Base-by-base conservation (phyloP, 371 early-diverging fungal species). In the Rhizopus arrhizus region DNA sequence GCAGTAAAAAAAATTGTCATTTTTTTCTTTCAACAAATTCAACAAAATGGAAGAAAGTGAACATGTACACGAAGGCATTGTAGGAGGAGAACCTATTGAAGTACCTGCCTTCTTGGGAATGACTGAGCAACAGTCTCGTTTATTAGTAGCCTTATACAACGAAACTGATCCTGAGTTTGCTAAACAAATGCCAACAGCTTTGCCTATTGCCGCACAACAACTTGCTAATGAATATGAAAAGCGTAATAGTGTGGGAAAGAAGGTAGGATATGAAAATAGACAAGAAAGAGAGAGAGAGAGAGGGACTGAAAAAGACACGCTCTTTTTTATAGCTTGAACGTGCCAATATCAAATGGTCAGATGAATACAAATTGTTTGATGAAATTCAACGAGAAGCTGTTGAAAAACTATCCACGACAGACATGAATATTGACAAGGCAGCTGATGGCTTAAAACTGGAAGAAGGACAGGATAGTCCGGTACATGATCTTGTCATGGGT, bases 91-190 rank as follows among this genome's bases (percentile, higher is more conserved):
- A 28, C 58, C 59, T 29, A 22, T 63, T 12, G 63, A 78, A 50
- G 62, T 80, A 16, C 80, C 80, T 34, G 68, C 85, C n/a, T 82
- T 85, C 59, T 66, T 85, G 58, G 80, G 80, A 7, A 67, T 85
- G 67, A 71, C 75, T 10, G 81, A 81, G 46, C 84, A 81, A 48
- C 81, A 85, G 56, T 80, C 82, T 31, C 74, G 75, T 13, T 62
- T 83, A 15, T 58, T 85, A n/a, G 70, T 85, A 52, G 84, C 85
- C 9, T 69, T 85, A 16, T 85, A 85, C 68, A 78, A 81, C 43
- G 83, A 82, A 54, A 74, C 81, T 16, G 84, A 85, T 72, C 85
- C 85, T 32, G 72, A 78, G 9, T 75, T 85, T 56, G 85, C 81
- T 15, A 73, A 81, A 33, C 67, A 77, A 47, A 74, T 85, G 59